Evolutionary conservation across 441 rosid species (phyloP).

Genomic region (Pelargonium fulgidum): DNA sequence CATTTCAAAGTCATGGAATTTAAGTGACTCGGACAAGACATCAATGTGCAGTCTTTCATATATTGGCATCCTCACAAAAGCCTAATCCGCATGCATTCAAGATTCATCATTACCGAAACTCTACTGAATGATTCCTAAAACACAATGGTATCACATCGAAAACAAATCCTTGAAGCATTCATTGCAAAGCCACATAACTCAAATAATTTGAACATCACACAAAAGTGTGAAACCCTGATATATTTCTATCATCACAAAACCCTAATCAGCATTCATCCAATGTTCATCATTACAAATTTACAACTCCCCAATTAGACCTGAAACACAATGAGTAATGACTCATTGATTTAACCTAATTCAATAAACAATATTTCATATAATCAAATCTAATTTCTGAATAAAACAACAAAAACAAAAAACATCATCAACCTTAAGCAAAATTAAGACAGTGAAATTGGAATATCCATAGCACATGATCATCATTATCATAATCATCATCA

Average conservation of each 20-base stretch:
- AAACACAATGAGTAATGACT: neutral
- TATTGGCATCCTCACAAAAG: too few relatives aligned
- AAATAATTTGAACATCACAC: neutral
- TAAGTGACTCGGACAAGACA: too few relatives aligned
- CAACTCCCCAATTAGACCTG: neutral
- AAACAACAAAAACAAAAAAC: neutral
- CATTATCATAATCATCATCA: neutral
- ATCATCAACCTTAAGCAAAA: neutral
- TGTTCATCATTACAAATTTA: neutral
- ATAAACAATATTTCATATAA: too few relatives aligned
- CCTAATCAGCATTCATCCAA: neutral
- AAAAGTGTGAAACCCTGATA: too few relatives aligned
- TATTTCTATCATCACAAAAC: neutral
- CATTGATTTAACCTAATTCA: too few relatives aligned
- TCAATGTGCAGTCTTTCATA: too few relatives aligned
- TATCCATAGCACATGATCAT: neutral
- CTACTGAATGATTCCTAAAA: neutral
- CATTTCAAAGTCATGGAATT: neutral
- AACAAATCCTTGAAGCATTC: neutral
- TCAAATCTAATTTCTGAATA: too few relatives aligned
- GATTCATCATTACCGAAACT: neutral
- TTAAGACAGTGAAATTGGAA: neutral
- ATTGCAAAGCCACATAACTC: neutral
- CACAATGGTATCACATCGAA: neutral
- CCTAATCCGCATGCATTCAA: neutral